phyloP scores from a whole-genome alignment of 345 rosid species.

The Rhodamnia argentea region DNA sequence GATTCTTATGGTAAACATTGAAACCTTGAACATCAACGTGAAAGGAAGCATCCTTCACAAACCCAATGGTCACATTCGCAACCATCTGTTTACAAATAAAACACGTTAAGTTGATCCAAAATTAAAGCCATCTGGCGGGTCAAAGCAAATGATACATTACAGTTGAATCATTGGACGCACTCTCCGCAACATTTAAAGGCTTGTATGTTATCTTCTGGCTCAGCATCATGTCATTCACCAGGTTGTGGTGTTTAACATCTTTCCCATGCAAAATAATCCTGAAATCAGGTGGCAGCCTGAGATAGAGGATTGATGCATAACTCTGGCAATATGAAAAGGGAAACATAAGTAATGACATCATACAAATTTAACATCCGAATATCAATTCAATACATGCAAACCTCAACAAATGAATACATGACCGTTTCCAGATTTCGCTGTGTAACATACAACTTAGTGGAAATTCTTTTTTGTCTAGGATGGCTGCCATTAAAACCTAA shows the following conservation, averaged over 20 bases:
- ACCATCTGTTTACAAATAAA: constrained; percentile 26
- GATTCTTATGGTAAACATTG: constrained; percentile 72
- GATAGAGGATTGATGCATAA: constrained; percentile 77
- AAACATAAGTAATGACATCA: not conserved
- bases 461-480: not conserved
- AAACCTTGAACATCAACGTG: constrained; percentile 80
- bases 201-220: constrained; percentile 26
- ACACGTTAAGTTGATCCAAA: not conserved
- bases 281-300: constrained; percentile 44
- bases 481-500: not conserved
- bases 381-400: not conserved
- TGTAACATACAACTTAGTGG: not conserved
- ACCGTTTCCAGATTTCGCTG: not conserved
- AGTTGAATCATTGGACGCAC: constrained; percentile 9
- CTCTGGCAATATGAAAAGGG: constrained; percentile 24
- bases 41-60: constrained; percentile 65
- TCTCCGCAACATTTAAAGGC: constrained; percentile 26
- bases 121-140: not conserved
- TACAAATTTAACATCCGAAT: not conserved
- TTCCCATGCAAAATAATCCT: constrained; percentile 44
- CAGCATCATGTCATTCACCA: constrained; percentile 55
- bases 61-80: constrained; percentile 51
- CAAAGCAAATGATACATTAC: constrained; percentile 13
- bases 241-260: constrained; percentile 48
- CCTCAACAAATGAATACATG: not conserved